These are phyloP conservation scores for Silybum marianum DNA, from an alignment of 129 eudicot genomes.

Conservation along the genomic window DNA sequence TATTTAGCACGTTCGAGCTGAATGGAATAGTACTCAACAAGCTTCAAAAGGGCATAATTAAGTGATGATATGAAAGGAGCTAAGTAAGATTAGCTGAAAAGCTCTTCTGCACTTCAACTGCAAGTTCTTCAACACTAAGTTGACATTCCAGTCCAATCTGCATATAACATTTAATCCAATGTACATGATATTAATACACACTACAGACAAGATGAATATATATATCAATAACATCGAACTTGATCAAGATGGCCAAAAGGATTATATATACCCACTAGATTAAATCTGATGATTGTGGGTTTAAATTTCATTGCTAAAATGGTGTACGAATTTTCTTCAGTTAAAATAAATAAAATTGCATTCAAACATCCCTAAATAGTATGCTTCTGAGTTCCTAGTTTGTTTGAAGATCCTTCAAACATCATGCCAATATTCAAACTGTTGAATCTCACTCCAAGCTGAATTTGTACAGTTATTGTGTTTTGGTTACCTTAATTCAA, in stretches of 20 bases:
- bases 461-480: background rate
- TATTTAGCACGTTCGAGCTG: background rate
- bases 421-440: no score
- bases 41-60: background rate
- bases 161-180: conserved; percentile 8
- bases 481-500: background rate
- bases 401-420: no score
- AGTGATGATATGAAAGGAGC: background rate
- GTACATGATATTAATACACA: background rate
- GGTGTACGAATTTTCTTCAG: background rate
- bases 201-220: background rate
- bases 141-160: conserved; percentile 93
- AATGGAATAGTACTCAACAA: background rate
- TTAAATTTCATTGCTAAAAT: no score
- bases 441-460: background rate
- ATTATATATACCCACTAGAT: background rate
- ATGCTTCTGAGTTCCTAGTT: background rate
- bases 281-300: no score
- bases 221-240: background rate
- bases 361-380: background rate
- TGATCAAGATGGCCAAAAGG: background rate
- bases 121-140: conserved; percentile 87
- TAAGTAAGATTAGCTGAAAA: conserved; percentile 35
- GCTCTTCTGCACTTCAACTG: conserved; percentile 79
- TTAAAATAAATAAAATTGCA: no score